Conservation (phyloP, 495 filamentous ascomycete species). For the Aspergillus egyptiacus region DNA sequence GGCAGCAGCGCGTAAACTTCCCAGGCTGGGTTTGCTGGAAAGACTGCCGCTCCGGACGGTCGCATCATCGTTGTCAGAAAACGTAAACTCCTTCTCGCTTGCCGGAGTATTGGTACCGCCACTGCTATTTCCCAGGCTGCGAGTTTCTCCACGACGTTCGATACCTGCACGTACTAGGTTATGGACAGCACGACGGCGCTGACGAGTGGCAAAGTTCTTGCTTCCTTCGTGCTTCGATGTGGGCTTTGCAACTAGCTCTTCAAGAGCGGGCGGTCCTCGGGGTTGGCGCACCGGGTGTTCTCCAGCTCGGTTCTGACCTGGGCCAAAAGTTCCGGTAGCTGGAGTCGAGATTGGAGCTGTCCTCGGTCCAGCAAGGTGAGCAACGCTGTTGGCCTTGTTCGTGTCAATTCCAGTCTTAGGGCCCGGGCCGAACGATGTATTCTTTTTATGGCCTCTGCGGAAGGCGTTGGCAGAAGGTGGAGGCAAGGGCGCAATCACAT, state of each 20-base stretch:
- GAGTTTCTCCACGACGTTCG: slow-evolving; percentile 68
- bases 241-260: slow-evolving; percentile 84
- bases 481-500: slow-evolving; percentile 65
- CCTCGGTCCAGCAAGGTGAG: slow-evolving; percentile 55
- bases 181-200: slow-evolving; percentile 84
- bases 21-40: slow-evolving; percentile 70
- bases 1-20: slow-evolving; percentile 71
- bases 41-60: slow-evolving; percentile 75
- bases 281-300: slow-evolving; percentile 94
- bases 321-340: slow-evolving; percentile 80
- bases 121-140: slow-evolving; percentile 51
- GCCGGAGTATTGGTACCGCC: slow-evolving; percentile 81
- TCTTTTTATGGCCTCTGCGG: slow-evolving; percentile 88
- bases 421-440: slow-evolving; percentile 65
- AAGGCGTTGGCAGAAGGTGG: slow-evolving; percentile 80
- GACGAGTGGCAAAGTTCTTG: slow-evolving; percentile 95
- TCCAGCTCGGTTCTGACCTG: slow-evolving; percentile 85
- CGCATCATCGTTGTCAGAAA: slow-evolving; percentile 79
- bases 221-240: slow-evolving; percentile 93
- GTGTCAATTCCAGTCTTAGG: slow-evolving; percentile 53
- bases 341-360: slow-evolving; percentile 77
- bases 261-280: slow-evolving; percentile 83
- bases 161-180: slow-evolving; percentile 86
- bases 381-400: slow-evolving; percentile 49
- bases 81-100: slow-evolving; percentile 77